A percentile compares a stretch with the other conserved stretches of the same genome.
phyloP scores from a whole-genome alignment of 352 stramenopile species.

The Elongisporangium senticosum region DNA sequence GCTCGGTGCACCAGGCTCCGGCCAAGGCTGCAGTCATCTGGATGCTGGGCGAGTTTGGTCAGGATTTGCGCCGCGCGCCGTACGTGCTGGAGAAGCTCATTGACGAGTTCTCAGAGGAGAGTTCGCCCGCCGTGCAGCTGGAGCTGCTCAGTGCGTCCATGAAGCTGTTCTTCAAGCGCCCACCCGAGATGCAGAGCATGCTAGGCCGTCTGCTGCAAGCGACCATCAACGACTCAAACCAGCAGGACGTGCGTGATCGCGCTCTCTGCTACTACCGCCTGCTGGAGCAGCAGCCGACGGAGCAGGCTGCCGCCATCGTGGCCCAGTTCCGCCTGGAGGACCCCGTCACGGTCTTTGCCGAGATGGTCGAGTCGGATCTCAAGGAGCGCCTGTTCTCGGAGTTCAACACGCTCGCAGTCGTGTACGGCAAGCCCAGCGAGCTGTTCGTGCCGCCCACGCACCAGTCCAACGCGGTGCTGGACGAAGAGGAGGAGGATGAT shows the following conservation, averaged over 20 bases:
- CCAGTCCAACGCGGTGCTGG: slow-evolving; percentile 23
- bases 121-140: slow-evolving; percentile 86
- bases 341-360: slow-evolving; percentile 82
- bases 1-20: slow-evolving; percentile 57
- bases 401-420: slow-evolving; percentile 97
- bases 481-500: slow-evolving; percentile 36
- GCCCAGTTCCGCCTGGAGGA: slow-evolving; percentile 66
- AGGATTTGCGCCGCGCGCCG: slow-evolving; percentile 88
- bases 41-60: slow-evolving; percentile 96
- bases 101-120: slow-evolving; percentile 91
- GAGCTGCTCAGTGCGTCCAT: slow-evolving; percentile 94
- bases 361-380: slow-evolving; percentile 81
- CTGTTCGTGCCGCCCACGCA: slow-evolving; percentile 91
- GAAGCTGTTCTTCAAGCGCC: slow-evolving; percentile 98
- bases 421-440: slow-evolving; percentile 95
- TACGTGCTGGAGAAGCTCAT: slow-evolving; percentile 97
- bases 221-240: slow-evolving; percentile 93
- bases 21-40: slow-evolving; percentile 95
- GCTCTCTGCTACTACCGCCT: slow-evolving; percentile 98
- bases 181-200: slow-evolving; percentile 97
- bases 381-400: slow-evolving; percentile 90
- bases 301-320: slow-evolving; percentile 89
- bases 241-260: slow-evolving; percentile 96
- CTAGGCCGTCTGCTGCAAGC: slow-evolving; percentile 91
- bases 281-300: slow-evolving; percentile 87